Evolutionary conservation across 768 basidiomycete species (phyloP).

Genomic region (Glaciozyma antarctica): DNA sequence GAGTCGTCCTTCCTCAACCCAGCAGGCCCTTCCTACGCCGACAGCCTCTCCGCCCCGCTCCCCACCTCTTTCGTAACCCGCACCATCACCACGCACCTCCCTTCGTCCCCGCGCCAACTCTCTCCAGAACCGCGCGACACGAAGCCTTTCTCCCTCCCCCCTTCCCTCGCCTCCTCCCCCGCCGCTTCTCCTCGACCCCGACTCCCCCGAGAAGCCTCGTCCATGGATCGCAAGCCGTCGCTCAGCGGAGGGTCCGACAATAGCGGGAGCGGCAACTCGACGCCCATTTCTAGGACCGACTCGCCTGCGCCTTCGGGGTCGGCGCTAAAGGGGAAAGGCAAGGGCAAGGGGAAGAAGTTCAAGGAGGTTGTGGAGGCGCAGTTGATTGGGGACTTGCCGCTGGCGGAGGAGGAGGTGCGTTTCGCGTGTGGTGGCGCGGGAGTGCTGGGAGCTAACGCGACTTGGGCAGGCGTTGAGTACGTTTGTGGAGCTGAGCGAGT

Average conservation of each 20-base stretch:
- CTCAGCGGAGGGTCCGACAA: too few relatives aligned
- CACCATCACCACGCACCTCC: not conserved
- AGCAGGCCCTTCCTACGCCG: too few relatives aligned
- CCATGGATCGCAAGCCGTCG: not conserved
- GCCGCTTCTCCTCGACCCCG: not conserved
- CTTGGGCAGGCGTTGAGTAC: slow-evolving; percentile 42
- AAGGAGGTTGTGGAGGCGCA: slow-evolving; percentile 24
- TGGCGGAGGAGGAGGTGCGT: slow-evolving; percentile 56
- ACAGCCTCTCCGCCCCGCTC: too few relatives aligned
- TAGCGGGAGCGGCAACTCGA: too few relatives aligned
- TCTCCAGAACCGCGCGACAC: not conserved
- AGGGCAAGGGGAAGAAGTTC: slow-evolving; percentile 6
- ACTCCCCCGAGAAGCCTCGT: not conserved
- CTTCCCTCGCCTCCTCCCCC: not conserved
- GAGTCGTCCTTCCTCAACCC: too few relatives aligned
- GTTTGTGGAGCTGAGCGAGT: slow-evolving; percentile 13
- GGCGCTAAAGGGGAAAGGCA: not conserved
- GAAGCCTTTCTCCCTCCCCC: not conserved
- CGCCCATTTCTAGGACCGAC: too few relatives aligned
- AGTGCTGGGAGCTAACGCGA: too few relatives aligned
- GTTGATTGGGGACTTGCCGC: slow-evolving; percentile 69
- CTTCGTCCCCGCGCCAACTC: not conserved
- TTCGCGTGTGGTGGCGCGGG: not conserved
- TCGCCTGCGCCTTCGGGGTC: too few relatives aligned
- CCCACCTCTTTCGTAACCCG: not conserved